phyloP scores from a whole-genome alignment of 352 stramenopile species.

The Globisporangium carolinianum region DNA sequence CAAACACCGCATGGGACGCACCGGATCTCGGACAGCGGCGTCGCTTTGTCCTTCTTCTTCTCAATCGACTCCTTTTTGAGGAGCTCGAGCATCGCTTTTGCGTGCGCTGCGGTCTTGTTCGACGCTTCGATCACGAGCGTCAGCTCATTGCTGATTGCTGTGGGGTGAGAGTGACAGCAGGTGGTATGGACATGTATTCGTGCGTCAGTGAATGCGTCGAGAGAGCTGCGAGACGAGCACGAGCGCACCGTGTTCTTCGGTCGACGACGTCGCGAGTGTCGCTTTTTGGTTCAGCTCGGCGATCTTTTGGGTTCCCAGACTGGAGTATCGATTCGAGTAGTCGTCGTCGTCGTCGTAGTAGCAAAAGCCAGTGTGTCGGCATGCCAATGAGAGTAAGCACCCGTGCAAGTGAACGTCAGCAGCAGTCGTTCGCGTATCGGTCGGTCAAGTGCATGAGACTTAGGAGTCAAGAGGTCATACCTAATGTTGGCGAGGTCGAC shows the following conservation, averaged over 20 bases:
- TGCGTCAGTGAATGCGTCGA: background rate
- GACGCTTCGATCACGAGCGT: constrained; percentile 87
- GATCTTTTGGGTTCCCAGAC: constrained; percentile 88
- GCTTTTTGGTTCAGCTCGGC: constrained; percentile 90
- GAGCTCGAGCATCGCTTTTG: constrained; percentile 80
- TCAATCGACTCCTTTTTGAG: constrained; percentile 95
- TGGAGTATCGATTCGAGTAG: constrained; percentile 12
- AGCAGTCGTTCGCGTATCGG: too few relatives aligned
- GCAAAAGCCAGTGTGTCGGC: background rate
- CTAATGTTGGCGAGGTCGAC: constrained; percentile 88
- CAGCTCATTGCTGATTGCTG: constrained; percentile 89
- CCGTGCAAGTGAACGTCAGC: background rate
- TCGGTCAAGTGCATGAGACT: too few relatives aligned
- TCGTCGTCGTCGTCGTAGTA: too few relatives aligned
- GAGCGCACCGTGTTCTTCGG: constrained; percentile 75
- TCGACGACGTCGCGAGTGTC: constrained; percentile 90
- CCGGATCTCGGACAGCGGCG: constrained; percentile 60
- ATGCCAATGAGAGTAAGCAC: background rate
- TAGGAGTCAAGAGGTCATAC: constrained; percentile 13
- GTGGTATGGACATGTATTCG: too few relatives aligned
- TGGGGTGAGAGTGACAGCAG: background rate
- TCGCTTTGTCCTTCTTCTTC: constrained; percentile 88
- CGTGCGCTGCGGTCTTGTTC: constrained; percentile 89
- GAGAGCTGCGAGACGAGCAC: background rate
- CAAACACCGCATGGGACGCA: constrained; percentile 10